Base-by-base conservation (phyloP, 2,329 filamentous ascomycete species). In the Alternaria gansuensis region DNA sequence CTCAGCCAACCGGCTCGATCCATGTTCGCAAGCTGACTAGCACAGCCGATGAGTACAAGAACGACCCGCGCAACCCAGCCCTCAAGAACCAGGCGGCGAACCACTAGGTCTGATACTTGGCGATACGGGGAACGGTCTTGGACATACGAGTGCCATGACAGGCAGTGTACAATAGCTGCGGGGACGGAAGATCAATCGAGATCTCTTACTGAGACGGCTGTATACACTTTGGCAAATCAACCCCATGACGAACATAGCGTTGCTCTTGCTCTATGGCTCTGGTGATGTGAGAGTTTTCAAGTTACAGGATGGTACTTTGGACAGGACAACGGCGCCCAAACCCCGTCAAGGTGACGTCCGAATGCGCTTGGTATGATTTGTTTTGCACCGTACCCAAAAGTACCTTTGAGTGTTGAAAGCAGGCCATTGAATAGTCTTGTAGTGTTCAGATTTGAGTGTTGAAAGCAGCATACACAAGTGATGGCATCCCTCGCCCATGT, bases 31-130 rank as follows among this genome's bases (percentile, higher is more conserved):
- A 50, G 39, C 71, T 77, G 50, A 77, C 64, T 2, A 37, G 36
- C 37, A 40, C 53, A 98, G 94, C 88, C 84, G 91, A 91, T 73
- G 92, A 98, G 84, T 97, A 87, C 88, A 96, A 93, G 89, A 96
- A 97, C 85, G 94, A 98, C 82, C 92, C 93, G 69, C 89, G 93
- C 81, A 97, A 97, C 87, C 88, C 88, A 68, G 68, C 70, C 49
- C 55, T 71, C 56, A 77, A 77, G 74, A 75, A 74, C 69, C 58
- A 64, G 40, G 56, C 65, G 40, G 52, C 70, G 43, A 71, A 62
- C 59, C 75, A 77, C 66, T 77, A 76, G 63, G 63, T 51, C 46
- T 44, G 43, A 63, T 49, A 51, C 33, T 51, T 33, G 40, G 57
- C 52, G 56, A 69, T 61, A 55, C 54, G 40, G 52, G 43, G 62